These are phyloP conservation scores for Euclidium syriacum DNA, from an alignment of 345 rosid species.

Conservation along the genomic window DNA sequence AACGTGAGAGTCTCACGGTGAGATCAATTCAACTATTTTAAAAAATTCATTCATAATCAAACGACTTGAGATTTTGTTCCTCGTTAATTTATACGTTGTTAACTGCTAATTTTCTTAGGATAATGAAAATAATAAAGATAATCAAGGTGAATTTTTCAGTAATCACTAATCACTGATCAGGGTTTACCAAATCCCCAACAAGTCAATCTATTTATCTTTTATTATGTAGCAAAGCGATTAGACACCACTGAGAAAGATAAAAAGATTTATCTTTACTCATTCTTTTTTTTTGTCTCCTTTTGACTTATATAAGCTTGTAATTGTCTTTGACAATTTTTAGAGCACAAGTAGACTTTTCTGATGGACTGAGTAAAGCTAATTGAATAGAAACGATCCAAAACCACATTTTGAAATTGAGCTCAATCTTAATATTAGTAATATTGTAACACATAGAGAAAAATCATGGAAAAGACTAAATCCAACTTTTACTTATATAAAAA, in stretches of 20 bases:
- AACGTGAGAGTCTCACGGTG: too few species aligned
- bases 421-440: too few species aligned
- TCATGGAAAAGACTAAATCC: too few species aligned
- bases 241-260: not conserved
- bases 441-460: too few species aligned
- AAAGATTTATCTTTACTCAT: not conserved
- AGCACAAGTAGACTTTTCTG: too few species aligned
- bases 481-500: too few species aligned
- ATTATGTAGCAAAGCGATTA: not conserved
- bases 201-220: not conserved
- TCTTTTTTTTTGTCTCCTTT: not conserved
- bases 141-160: not conserved
- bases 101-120: not conserved
- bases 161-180: too few species aligned
- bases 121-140: not conserved
- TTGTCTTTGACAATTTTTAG: not conserved
- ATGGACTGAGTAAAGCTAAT: too few species aligned
- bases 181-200: slow-evolving; percentile 1
- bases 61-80: not conserved
- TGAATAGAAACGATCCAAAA: too few species aligned
- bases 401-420: too few species aligned
- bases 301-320: not conserved
- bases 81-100: too few species aligned
- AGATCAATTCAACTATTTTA: not conserved
- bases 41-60: not conserved